Evolutionary conservation across 2,329 filamentous ascomycete genomes (phyloP), one percentile per base, ranked within the genome.

Genomic region (Cercospora sp.): DNA sequence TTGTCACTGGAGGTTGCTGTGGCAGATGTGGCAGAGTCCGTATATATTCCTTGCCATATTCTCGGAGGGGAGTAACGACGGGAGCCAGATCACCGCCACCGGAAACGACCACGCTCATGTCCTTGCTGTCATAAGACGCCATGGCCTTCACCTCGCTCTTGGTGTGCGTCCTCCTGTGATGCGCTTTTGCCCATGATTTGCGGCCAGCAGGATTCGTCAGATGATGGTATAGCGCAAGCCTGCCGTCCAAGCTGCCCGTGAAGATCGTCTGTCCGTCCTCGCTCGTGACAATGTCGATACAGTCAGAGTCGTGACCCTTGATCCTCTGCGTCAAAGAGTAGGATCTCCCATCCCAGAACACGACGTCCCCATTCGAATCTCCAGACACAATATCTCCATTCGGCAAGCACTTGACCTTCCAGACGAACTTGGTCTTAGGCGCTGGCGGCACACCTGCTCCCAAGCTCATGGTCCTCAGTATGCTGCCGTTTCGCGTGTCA

Each of bases 101-200:
- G 70, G 94, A 96, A 16, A 96, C 91, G 10, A 97, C 85, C 65
- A 98, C 89, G 75, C 93, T 98, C 76, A 97, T 87, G 39, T 66
- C 71, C 61, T 87, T 89, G 63, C 90, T 90, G 79, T 99, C 95
- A 72, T 94, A 98, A 0, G 92, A 89, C 36, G 93, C 91, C 88
- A 98, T 92, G 1, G 93, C 88, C 82, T 98, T 98, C 75, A 98
- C 93, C 81, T 99, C 95, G 79, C 98, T 94, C 57, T 90, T 88
- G 28, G 59, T 57, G 77, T 99, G 95, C 77, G 94, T 94, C 76
- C 93, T 87, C 72, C 92, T 87, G 77, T 96, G 93, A 79, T 89
- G 91, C n/a, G 92, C 85, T 79, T 95, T 94, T 67, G 87, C 87
- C 95, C 95, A 99, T 76, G 90, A 87, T 72, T 78, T 80, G 85